Percentiles rank a stretch among this genome's conserved stretches.
Conservation (phyloP, 2,329 filamentous ascomycete species). For the Diaporthe helianthi region DNA sequence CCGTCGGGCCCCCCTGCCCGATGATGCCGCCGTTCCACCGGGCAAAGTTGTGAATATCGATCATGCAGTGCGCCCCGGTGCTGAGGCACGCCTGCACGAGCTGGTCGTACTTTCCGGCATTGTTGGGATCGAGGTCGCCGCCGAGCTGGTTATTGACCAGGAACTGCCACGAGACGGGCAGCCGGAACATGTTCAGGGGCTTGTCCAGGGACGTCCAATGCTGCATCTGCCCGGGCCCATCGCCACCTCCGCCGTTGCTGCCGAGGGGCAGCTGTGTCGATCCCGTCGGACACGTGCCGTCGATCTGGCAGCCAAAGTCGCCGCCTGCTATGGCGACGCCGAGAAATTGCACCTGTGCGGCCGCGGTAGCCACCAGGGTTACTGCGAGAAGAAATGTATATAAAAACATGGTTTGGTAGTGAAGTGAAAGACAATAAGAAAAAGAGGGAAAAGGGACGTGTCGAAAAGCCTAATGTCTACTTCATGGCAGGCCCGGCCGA, state of each 20-base stretch:
- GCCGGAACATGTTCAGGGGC: slow-evolving; percentile 61
- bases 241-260: slow-evolving; percentile 23
- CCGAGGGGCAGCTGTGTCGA: slow-evolving; percentile 34
- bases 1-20: slow-evolving; percentile 61
- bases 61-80: slow-evolving; percentile 56
- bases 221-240: slow-evolving; percentile 56
- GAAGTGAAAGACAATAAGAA: slow-evolving; percentile 3
- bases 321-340: slow-evolving; percentile 55
- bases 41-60: slow-evolving; percentile 51
- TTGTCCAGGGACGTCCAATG: slow-evolving; percentile 61
- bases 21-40: slow-evolving; percentile 68
- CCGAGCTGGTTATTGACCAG: slow-evolving; percentile 53
- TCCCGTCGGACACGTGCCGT: slow-evolving; percentile 48
- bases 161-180: slow-evolving; percentile 62
- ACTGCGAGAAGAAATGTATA: not conserved
- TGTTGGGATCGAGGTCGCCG: slow-evolving; percentile 50
- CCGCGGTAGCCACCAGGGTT: slow-evolving; percentile 21
- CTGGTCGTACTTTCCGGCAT: slow-evolving; percentile 53
- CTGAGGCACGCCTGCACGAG: slow-evolving; percentile 57
- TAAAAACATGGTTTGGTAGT: not conserved
- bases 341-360: slow-evolving; percentile 28
- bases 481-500: slow-evolving; percentile 3
- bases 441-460: not conserved
- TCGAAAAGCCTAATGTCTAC: not conserved
- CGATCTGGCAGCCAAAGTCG: slow-evolving; percentile 54